phyloP scores from a whole-genome alignment of 2,329 filamentous ascomycete species.

The Pseudogymnoascus sp. region DNA sequence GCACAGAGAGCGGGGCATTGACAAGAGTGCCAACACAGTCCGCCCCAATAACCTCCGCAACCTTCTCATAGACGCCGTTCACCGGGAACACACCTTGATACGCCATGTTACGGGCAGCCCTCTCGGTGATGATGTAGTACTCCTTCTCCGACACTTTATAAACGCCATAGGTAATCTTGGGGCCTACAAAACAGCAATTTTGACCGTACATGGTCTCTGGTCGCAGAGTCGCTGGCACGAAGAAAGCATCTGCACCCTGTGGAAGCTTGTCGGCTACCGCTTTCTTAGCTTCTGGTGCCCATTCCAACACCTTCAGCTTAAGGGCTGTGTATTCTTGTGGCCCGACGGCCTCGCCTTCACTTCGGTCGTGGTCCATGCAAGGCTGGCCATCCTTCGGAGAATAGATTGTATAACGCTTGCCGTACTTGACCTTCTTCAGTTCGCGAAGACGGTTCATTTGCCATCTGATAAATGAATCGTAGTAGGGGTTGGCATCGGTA shows the following conservation, averaged over 20 bases:
- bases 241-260: conserved; percentile 70
- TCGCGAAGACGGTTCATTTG: conserved; percentile 92
- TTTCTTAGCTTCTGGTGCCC: conserved; percentile 68
- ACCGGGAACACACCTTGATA: conserved; percentile 80
- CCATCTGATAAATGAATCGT: conserved; percentile 91
- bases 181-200: conserved; percentile 89
- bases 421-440: conserved; percentile 86
- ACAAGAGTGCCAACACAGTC: conserved; percentile 83
- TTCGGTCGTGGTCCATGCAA: conserved; percentile 81
- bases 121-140: conserved; percentile 76
- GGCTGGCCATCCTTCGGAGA: conserved; percentile 82
- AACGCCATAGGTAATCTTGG: conserved; percentile 80
- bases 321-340: conserved; percentile 89
- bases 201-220: conserved; percentile 99
- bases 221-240: conserved; percentile 84
- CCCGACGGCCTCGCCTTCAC: conserved; percentile 70
- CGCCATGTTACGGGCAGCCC: conserved; percentile 88
- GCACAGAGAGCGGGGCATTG: conserved; percentile 78
- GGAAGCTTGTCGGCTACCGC: conserved; percentile 72
- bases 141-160: conserved; percentile 73
- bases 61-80: conserved; percentile 67
- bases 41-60: conserved; percentile 67
- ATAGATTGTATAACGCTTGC: conserved; percentile 89
- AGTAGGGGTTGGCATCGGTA: conserved; percentile 94
- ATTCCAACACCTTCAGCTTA: conserved; percentile 86